A percentile compares a stretch with the other conserved stretches of the same genome.
Evolutionary conservation across 257 asterid species (phyloP).

Genomic region (Plantago ovata): DNA sequence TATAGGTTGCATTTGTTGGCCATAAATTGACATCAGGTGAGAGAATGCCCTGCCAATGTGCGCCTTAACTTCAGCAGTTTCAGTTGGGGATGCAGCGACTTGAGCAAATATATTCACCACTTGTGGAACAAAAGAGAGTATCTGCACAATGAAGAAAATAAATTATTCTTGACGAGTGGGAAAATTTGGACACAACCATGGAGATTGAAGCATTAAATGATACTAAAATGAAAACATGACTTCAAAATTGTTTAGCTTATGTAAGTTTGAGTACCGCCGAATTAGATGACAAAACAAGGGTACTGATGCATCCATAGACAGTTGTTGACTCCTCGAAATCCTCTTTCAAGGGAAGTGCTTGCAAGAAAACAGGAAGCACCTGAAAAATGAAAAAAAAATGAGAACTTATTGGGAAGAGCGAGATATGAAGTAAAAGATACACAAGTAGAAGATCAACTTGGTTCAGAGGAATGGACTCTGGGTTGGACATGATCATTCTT

Average conservation of each 20-base stretch:
- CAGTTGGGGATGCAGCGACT: conserved; percentile 74
- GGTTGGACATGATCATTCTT: conserved; percentile 88
- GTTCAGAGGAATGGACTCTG: conserved; percentile 76
- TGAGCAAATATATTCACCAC: conserved; percentile 87
- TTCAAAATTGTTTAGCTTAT: conserved; percentile 8
- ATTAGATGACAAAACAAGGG: conserved; percentile 82
- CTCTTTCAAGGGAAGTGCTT: conserved; percentile 93
- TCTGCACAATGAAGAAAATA: conserved; percentile 39
- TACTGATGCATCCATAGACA: conserved; percentile 85
- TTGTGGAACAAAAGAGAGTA: conserved; percentile 69
- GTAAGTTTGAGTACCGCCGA: too few species aligned
- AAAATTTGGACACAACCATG: background rate
- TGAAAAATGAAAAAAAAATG: conserved; percentile 27
- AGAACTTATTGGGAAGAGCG: conserved; percentile 11
- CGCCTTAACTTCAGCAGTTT: conserved; percentile 79
- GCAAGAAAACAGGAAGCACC: conserved; percentile 88
- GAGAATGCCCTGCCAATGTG: conserved; percentile 89
- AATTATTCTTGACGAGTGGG: conserved; percentile 15
- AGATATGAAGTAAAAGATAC: conserved; percentile 5
- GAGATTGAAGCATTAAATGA: conserved; percentile 12
- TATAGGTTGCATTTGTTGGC: conserved; percentile 92
- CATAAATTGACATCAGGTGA: conserved; percentile 76
- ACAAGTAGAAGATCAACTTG: conserved; percentile 49
- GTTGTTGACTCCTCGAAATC: conserved; percentile 82
- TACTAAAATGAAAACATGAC: conserved; percentile 13